Conservation (phyloP, 2,329 filamentous ascomycete species). For the Botrytis squamosa region DNA sequence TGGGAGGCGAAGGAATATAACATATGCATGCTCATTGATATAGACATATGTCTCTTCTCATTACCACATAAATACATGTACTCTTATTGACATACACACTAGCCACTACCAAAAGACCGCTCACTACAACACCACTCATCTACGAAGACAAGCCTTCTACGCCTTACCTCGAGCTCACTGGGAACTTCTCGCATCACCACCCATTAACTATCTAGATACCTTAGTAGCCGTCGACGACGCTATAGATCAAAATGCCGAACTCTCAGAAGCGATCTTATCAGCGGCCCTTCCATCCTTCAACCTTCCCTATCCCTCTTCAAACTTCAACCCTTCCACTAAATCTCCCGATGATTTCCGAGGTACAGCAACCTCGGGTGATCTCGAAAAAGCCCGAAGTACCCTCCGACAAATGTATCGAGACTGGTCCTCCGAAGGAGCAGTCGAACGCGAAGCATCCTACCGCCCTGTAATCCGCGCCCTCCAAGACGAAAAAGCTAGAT, state of each 20-base stretch:
- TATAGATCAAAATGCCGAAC: conserved; percentile 82
- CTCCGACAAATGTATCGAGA: conserved; percentile 93
- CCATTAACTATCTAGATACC: conserved; percentile 78
- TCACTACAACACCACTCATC: conserved; percentile 88
- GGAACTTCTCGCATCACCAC: conserved; percentile 75
- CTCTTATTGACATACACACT: conserved; percentile 19
- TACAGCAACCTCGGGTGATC: conserved; percentile 68
- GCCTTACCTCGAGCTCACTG: conserved; percentile 81
- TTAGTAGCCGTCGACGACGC: conserved; percentile 79
- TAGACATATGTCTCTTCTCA: background rate
- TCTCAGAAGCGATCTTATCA: conserved; percentile 76
- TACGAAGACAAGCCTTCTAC: conserved; percentile 90
- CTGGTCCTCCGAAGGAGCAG: conserved; percentile 77
- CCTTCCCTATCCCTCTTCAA: conserved; percentile 31
- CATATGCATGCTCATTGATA: conserved; percentile 1
- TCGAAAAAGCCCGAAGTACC: conserved; percentile 90
- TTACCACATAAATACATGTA: background rate
- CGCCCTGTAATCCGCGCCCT: conserved; percentile 69
- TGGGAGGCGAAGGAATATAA: background rate
- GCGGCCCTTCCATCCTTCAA: conserved; percentile 67
- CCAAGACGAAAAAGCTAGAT: conserved; percentile 45
- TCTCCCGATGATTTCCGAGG: conserved; percentile 60
- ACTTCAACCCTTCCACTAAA: conserved; percentile 10
- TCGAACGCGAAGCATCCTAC: conserved; percentile 76
- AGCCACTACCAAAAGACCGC: conserved; percentile 84